Evolutionary conservation across 1,284 basidiomycete genomes (phyloP), one percentile per base, ranked within the genome.

Genomic region (Takashimella tepidaria): DNA sequence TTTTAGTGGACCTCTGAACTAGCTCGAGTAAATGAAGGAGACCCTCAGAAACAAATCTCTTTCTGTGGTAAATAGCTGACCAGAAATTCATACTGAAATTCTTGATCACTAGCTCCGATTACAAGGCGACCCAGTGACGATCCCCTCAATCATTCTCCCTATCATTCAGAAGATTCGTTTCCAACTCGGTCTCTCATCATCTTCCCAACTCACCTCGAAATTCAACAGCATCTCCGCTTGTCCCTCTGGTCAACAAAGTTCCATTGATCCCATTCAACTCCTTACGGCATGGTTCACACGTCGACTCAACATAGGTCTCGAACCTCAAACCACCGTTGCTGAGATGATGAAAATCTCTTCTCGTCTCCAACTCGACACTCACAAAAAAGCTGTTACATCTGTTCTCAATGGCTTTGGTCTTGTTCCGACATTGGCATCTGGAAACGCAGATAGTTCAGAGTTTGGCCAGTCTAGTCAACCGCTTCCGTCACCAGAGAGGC

Each of bases 131-230:
- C 50, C 60, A 13, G 24, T 54, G 3, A 54, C 50, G 13, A 40
- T 58, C 5, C 54, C 52, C 12, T 24, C 51, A 2, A 27, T 46
- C n/a, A 58, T 67, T 31, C 21, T 68, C n/a, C 57, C 64, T 13
- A 53, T 60, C 5, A 41, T 72, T 19, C 62, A 64, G 12, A 44
- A 50, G 8, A 27, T 69, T 47, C 59, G 70, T 19, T 66, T 63
- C 53, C 41, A 55, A 12, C 63, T 70, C 23, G 70, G 70, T 22
- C 57, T 72, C 23, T 55, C 66, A 41, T 55, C 63, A 12, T 51
- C 55, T 11, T 40, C 53, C 11, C 66, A 69, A 25, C 62, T 72
- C 25, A 50, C 61, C 45, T 50, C 55, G 10, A 51, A 56, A 16
- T 51, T 69, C 55, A 63, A 67, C 51, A 24, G 44, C 11, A 19